A percentile compares a stretch with the other conserved stretches of the same genome.
phyloP scores from a whole-genome alignment of 192 early-diverging fungal species.

The Dimargaris cristalligena region DNA sequence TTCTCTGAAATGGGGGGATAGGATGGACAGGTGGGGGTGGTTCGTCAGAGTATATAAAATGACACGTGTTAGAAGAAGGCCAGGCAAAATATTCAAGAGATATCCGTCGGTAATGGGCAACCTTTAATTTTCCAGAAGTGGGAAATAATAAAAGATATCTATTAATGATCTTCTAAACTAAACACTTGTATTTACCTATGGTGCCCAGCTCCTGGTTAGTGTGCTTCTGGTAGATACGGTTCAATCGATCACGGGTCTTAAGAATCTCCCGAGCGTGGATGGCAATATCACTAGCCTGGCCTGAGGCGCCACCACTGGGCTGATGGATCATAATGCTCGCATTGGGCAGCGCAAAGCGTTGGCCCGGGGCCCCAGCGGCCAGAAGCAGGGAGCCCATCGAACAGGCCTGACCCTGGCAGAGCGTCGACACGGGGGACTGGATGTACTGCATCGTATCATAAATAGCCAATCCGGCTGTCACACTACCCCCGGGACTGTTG shows the following conservation, averaged over 20 bases:
- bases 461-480: slow-evolving; percentile 88
- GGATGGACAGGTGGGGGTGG: background rate
- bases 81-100: no score
- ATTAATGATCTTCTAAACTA: background rate
- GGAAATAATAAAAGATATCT: no score
- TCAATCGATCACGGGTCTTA: slow-evolving; percentile 62
- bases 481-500: slow-evolving; percentile 92
- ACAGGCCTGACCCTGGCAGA: slow-evolving; percentile 95
- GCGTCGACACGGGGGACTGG: slow-evolving; percentile 75
- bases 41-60: no score
- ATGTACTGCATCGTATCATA: slow-evolving; percentile 89
- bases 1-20: slow-evolving; percentile 35
- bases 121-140: no score
- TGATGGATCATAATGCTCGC: slow-evolving; percentile 96
- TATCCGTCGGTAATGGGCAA: no score
- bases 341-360: slow-evolving; percentile 74
- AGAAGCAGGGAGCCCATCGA: slow-evolving; percentile 94
- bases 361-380: slow-evolving; percentile 75
- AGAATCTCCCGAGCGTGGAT: slow-evolving; percentile 95
- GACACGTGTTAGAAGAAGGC: no score
- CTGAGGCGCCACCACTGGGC: slow-evolving; percentile 84
- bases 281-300: slow-evolving; percentile 92
- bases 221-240: slow-evolving; percentile 73
- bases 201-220: slow-evolving; percentile 62
- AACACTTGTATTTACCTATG: slow-evolving; percentile 38